Percentiles rank a stretch among this genome's conserved stretches.
phyloP scores from a whole-genome alignment of 345 rosid species.

The Excoecaria cochinchinensis region DNA sequence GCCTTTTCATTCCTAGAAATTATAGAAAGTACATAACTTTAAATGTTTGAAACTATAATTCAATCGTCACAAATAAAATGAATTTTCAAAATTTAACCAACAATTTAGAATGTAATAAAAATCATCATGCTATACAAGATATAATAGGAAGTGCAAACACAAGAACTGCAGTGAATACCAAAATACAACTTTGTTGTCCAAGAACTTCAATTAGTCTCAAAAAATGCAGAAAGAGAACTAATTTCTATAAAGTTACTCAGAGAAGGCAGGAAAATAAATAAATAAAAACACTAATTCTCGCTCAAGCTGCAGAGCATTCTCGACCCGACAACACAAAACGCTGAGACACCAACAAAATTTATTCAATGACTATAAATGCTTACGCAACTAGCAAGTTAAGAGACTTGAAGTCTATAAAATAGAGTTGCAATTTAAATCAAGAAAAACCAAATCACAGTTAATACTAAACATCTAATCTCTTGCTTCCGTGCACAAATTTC shows the following conservation, averaged over 20 bases:
- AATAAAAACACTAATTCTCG: neutral
- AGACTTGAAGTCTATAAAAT: neutral
- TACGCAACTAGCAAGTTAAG: neutral
- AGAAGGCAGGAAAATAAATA: neutral
- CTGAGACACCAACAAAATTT: neutral
- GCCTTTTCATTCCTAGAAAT: constrained; percentile 1
- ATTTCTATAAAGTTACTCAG: neutral
- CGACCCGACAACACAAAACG: neutral
- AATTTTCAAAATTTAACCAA: neutral
- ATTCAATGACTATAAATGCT: neutral
- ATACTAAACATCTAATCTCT: neutral
- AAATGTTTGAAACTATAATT: neutral
- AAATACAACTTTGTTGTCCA: neutral
- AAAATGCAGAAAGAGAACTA: neutral
- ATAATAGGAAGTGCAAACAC: neutral
- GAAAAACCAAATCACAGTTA: neutral
- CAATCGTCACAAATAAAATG: neutral
- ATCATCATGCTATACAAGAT: neutral
- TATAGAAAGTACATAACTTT: neutral
- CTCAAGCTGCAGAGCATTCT: neutral
- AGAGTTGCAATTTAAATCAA: neutral
- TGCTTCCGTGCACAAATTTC: neutral
- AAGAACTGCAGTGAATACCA: neutral
- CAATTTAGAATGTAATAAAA: neutral
- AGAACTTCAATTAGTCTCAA: neutral